A percentile compares a stretch with the other conserved stretches of the same genome.
Conservation (phyloP, 2,329 filamentous ascomycete genomes). For the Trichoderma sp. region DNA sequence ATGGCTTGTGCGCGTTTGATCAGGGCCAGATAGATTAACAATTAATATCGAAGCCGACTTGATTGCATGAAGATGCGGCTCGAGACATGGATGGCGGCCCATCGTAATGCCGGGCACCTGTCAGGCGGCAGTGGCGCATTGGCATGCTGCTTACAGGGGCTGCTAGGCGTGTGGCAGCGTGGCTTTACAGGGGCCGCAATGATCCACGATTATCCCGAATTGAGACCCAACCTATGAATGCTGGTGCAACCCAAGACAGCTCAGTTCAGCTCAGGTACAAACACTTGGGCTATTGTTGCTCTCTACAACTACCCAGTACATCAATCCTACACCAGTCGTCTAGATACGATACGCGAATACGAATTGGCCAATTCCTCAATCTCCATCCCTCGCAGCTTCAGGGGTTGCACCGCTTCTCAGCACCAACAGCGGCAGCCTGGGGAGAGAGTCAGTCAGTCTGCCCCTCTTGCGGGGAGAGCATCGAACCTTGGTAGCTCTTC, state of each 20-base stretch:
- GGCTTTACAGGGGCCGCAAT: slow-evolving; percentile 4
- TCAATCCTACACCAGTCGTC: neutral
- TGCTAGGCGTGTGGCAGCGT: neutral
- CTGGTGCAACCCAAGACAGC: neutral
- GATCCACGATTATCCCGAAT: neutral
- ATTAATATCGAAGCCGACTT: neutral
- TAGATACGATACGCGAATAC: neutral
- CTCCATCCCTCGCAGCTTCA: neutral
- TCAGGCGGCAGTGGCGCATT: slow-evolving; percentile 19
- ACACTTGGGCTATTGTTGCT: neutral
- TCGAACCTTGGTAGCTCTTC: neutral
- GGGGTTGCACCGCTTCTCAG: neutral
- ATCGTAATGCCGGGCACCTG: slow-evolving; percentile 13
- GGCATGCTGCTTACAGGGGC: slow-evolving; percentile 10
- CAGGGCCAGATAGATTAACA: neutral
- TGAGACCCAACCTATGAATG: neutral
- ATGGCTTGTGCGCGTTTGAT: slow-evolving; percentile 1
- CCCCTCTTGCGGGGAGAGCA: neutral
- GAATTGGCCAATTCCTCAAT: neutral
- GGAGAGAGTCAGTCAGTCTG: too few relatives aligned
- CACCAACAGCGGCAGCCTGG: neutral
- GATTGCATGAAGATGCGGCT: neutral
- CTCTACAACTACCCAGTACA: neutral
- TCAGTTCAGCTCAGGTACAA: neutral
- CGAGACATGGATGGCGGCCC: neutral